Evolutionary conservation across 768 basidiomycete genomes (phyloP).

Genomic region (Mycena filopes): DNA sequence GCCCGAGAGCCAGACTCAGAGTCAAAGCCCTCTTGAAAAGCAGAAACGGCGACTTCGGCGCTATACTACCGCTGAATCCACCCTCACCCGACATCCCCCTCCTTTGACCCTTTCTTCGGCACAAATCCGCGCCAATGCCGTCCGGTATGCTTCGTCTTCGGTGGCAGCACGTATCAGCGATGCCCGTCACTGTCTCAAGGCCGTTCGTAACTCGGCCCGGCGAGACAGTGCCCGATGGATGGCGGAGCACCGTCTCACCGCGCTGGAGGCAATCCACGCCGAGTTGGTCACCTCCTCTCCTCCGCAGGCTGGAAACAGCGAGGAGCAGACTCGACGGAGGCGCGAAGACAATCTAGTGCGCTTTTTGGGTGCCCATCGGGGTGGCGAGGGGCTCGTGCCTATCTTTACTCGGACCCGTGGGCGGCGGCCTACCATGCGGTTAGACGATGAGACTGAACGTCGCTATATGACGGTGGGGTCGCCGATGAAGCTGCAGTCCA

Average conservation of each 20-base stretch:
- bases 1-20: slow-evolving; percentile 15
- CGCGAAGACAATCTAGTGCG: slow-evolving; percentile 28
- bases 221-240: slow-evolving; percentile 28
- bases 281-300: not conserved
- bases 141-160: slow-evolving; percentile 5
- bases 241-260: slow-evolving; percentile 27
- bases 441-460: not conserved
- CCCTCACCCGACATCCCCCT: slow-evolving; percentile 17
- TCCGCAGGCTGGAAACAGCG: not conserved
- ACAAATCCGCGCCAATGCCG: slow-evolving; percentile 11
- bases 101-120: slow-evolving; percentile 6
- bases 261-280: slow-evolving; percentile 19
- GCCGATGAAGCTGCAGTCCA: slow-evolving; percentile 28
- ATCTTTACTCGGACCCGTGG: slow-evolving; percentile 25
- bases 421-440: not conserved
- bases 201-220: not conserved
- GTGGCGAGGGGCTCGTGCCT: slow-evolving; percentile 22
- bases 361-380: slow-evolving; percentile 15
- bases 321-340: slow-evolving; percentile 4
- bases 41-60: slow-evolving; percentile 29
- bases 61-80: slow-evolving; percentile 25
- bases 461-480: slow-evolving; percentile 19
- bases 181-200: slow-evolving; percentile 13
- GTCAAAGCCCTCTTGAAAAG: slow-evolving; percentile 25
- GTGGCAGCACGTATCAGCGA: slow-evolving; percentile 22